Conservation (phyloP, 106 monocot genomes). For the Dendrobium huoshanense region DNA sequence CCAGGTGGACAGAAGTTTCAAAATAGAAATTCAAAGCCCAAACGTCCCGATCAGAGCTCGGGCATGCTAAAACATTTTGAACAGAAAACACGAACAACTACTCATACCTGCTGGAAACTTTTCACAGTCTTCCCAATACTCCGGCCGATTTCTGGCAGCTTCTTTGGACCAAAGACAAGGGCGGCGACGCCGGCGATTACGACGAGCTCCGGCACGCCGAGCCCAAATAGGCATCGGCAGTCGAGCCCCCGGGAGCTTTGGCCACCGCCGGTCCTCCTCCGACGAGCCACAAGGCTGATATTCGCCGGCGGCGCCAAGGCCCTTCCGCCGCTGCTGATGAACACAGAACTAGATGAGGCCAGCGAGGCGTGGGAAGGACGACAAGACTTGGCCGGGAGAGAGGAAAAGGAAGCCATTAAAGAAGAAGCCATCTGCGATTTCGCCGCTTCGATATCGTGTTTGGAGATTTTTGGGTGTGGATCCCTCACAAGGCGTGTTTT, state of each 20-base stretch:
- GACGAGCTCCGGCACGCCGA: slow-evolving; percentile 90
- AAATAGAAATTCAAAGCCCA: background rate
- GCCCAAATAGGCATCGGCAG: slow-evolving; percentile 80
- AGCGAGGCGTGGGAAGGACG: slow-evolving; percentile 13
- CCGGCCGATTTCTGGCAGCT: slow-evolving; percentile 86
- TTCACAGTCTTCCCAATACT: slow-evolving; percentile 91
- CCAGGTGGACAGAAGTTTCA: background rate
- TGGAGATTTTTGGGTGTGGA: background rate
- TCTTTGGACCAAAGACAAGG: slow-evolving; percentile 81
- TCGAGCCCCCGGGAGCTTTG: slow-evolving; percentile 15
- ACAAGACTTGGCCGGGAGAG: background rate
- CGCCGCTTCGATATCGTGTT: background rate
- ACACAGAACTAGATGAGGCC: slow-evolving; percentile 14
- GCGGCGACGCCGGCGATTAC: slow-evolving; percentile 96
- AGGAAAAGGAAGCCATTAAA: slow-evolving; percentile 13
- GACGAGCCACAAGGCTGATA: background rate
- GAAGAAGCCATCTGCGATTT: slow-evolving; percentile 23
- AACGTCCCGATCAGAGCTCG: background rate
- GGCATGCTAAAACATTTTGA: background rate
- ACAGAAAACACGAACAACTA: background rate
- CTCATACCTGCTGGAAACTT: slow-evolving; percentile 84
- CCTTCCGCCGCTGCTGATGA: slow-evolving; percentile 10
- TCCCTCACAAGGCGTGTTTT: no score
- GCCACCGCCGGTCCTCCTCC: background rate
- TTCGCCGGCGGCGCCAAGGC: background rate